Percentiles rank a stretch among this genome's conserved stretches.
Evolutionary conservation across 768 basidiomycete genomes (phyloP).

Genomic region (Leccinellum albellum): DNA sequence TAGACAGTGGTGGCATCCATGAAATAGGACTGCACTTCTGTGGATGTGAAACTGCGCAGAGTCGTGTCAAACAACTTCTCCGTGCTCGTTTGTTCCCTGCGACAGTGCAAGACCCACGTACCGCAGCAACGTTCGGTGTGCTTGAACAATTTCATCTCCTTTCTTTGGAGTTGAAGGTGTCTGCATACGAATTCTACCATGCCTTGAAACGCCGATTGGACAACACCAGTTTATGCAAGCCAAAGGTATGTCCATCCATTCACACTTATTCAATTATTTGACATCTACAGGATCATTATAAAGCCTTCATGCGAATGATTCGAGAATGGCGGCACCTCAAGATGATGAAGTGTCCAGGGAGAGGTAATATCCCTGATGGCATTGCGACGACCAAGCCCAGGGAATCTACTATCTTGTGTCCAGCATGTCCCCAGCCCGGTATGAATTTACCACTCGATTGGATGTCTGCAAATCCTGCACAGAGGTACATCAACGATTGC

Average conservation of each 20-base stretch:
- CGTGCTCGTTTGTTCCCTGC: slow-evolving; percentile 30
- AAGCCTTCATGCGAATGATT: background rate
- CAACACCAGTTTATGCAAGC: background rate
- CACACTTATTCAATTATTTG: no score
- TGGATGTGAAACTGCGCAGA: slow-evolving; percentile 22
- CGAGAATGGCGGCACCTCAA: background rate
- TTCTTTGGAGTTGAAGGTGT: slow-evolving; percentile 31
- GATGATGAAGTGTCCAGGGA: background rate
- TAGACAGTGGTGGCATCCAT: slow-evolving; percentile 22
- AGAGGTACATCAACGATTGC: background rate
- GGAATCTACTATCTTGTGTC: background rate
- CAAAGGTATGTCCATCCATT: background rate
- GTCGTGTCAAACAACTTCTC: slow-evolving; percentile 28
- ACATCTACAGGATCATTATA: background rate
- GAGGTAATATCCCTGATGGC: background rate
- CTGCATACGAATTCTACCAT: slow-evolving; percentile 32
- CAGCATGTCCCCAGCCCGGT: background rate
- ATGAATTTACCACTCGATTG: background rate
- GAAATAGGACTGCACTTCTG: slow-evolving; percentile 29
- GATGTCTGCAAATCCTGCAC: background rate
- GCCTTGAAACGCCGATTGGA: slow-evolving; percentile 9
- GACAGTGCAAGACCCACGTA: slow-evolving; percentile 24
- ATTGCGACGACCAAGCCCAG: background rate
- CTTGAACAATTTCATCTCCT: slow-evolving; percentile 30
- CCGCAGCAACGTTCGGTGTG: slow-evolving; percentile 1